Conservation (phyloP, 2,329 filamentous ascomycete species). For the Aspergillus melleus region DNA sequence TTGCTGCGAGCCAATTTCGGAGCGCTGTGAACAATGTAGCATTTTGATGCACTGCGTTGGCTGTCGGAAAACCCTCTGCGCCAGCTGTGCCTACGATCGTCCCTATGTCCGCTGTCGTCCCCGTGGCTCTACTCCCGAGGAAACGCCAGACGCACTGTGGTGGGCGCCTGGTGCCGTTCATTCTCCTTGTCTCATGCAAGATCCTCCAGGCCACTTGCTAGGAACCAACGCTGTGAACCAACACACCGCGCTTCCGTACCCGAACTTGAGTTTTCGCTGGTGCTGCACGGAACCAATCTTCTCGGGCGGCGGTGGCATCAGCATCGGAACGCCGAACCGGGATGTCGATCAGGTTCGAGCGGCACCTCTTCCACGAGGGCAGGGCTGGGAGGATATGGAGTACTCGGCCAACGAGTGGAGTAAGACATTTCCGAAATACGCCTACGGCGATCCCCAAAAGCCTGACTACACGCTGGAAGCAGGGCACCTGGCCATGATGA, state of each 20-base stretch:
- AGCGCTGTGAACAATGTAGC: constrained; percentile 61
- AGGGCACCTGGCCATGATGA: constrained; percentile 45
- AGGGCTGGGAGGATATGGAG: constrained; percentile 58
- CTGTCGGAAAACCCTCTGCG: constrained; percentile 60
- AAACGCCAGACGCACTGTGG: constrained; percentile 50
- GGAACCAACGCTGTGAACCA: constrained; percentile 36
- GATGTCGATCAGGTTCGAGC: constrained; percentile 58
- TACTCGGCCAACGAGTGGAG: constrained; percentile 45
- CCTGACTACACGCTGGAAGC: constrained; percentile 42
- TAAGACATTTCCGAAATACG: constrained; percentile 42
- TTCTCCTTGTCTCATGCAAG: constrained; percentile 61
- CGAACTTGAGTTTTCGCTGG: constrained; percentile 58
- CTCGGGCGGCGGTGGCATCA: constrained; percentile 60
- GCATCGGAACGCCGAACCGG: constrained; percentile 54
- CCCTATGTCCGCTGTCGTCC: constrained; percentile 42
- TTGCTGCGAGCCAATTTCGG: constrained; percentile 54
- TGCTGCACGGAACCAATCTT: constrained; percentile 62
- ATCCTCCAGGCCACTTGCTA: constrained; percentile 39
- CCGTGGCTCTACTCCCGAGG: constrained; percentile 11
- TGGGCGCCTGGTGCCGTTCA: constrained; percentile 58
- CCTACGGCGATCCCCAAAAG: constrained; percentile 39
- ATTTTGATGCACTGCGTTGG: constrained; percentile 63
- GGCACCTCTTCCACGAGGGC: constrained; percentile 55
- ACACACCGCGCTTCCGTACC: constrained; percentile 39
- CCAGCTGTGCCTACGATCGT: constrained; percentile 59